Base-by-base conservation (phyloP, 2,329 filamentous ascomycete species). In the Byssoonygena ceratinophila region DNA sequence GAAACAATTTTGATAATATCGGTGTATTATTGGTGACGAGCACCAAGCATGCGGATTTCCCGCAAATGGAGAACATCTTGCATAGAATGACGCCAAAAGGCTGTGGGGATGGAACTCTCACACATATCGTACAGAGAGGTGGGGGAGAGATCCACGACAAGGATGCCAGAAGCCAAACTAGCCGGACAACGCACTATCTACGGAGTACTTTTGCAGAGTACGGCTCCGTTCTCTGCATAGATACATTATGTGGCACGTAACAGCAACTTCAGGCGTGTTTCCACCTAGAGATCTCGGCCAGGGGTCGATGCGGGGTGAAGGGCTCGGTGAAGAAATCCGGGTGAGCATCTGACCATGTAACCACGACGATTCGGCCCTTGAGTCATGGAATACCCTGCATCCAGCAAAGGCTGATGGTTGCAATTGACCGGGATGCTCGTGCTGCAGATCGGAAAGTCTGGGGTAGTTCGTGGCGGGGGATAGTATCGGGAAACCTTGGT, bases 301-400 rank as follows among this genome's bases (percentile, higher is more conserved):
- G 20, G n/a, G 22, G 14, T 27, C 44, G 2, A 27, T 36, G 44
- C 34, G n/a, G 44, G 20, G 31, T 8, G 16, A 16, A 34, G n/a
- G 2, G 11, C 7, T 43, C 37, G 47, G 25, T 50, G 27, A 43
- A 41, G 27, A 41, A 49, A 43, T 9, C 8, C 37, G 22, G 14
- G 6, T 41, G 20, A 22, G 31, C 36, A 41, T n/a, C 34, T 50
- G 39, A 50, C 34, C 36, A 41, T 14, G 27, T 8, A 41, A 16
- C 27, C 39, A 37, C 32, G 18, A 16, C 8, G 27, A 16, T 25
- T 25, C 22, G 27, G 25, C 20, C 18, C 23, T 34, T 36, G 34
- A 34, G 14, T n/a, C 37, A 50, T 41, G 47, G 47, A 43, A 18
- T 12, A 18, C 49, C 49, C 49, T 45, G 49, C 22, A 45, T 37